These are phyloP conservation scores for Cladophialophora psammophila DNA, from an alignment of 2,329 filamentous ascomycete species.

Conservation along the genomic window DNA sequence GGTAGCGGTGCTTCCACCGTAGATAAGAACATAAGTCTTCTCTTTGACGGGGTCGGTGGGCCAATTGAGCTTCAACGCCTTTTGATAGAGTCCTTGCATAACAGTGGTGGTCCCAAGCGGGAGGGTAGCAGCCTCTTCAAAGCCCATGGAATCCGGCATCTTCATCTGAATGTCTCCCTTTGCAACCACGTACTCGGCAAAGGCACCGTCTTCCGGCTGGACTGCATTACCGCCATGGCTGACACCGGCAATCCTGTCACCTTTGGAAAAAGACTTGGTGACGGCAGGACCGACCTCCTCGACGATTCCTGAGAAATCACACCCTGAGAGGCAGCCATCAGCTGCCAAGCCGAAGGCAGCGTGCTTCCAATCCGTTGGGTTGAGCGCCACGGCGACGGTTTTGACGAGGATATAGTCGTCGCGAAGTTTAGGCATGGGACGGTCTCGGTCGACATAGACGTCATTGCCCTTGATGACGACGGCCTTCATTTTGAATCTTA, in stretches of 20 bases:
- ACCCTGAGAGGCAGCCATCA: constrained; percentile 50
- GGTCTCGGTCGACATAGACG: constrained; percentile 43
- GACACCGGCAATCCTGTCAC: constrained; percentile 50
- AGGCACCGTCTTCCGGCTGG: constrained; percentile 45
- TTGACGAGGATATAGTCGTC: constrained; percentile 55
- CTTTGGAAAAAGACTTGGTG: constrained; percentile 41
- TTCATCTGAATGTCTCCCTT: constrained; percentile 44
- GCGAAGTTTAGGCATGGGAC: constrained; percentile 34
- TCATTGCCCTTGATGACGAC: constrained; percentile 32
- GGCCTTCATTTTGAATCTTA: constrained; percentile 34
- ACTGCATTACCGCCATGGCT: constrained; percentile 46
- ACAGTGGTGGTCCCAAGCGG: constrained; percentile 43
- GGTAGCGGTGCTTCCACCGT: constrained; percentile 54
- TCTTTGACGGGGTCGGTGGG: constrained; percentile 35
- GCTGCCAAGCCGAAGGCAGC: constrained; percentile 43
- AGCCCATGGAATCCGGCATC: constrained; percentile 44
- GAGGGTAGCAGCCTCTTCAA: constrained; percentile 45
- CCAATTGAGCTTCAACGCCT: constrained; percentile 40
- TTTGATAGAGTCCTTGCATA: constrained; percentile 35
- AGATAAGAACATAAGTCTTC: constrained; percentile 50
- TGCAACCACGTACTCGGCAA: constrained; percentile 47
- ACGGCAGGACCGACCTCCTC: constrained; percentile 38
- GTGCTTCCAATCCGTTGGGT: constrained; percentile 66
- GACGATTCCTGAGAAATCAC: constrained; percentile 47
- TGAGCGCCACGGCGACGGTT: constrained; percentile 42